Evolutionary conservation across 768 basidiomycete species (phyloP), one percentile per base, ranked within the genome.

Genomic region (Austroboletus eburneus): DNA sequence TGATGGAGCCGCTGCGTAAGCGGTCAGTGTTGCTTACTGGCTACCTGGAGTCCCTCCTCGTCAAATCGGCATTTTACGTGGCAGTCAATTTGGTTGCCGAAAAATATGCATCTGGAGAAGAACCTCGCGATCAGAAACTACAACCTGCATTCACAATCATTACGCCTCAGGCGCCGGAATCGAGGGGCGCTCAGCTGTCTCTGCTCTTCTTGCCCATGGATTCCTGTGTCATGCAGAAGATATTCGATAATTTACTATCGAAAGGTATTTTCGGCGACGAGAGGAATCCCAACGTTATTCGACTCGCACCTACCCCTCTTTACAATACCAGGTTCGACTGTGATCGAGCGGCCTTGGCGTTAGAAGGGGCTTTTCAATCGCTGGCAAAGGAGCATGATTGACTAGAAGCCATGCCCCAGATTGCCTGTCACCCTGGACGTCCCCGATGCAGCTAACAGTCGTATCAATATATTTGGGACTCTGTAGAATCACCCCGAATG

Each of bases 261-360:
- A 66, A 73, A 42, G 96, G 96, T 6, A 85, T 99, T 13, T 76
- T 96, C 42, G 94, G 91, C 9, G 96, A 99, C 67, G 90, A 95
- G 66, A 73, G 96, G 59, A 71, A 83, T 58, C 95, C 96, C 22
- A 87, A 91, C 60, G 91, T 98, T 42, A 93, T 99, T 56, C 79
- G 96, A 9, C 69, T 98, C 37, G 79, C 91, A 51, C 93, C 94
- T 39, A 75, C 76, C 14, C 87, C 94, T 27, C 69, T 98, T 62
- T 99, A 97, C 67, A 96, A 87, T 63, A 84, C 85, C 12, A 72
- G 82, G 55, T 68, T 71, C 54, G 96, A 99, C 56, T 87, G 87
- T 50, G 77, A 87, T 57, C 69, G 73, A 44, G 89, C 84, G 10
- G 89, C 77, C 13, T 64, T 65, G 49, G 77, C 75, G 48, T 61